Evolutionary conservation across 2,329 filamentous ascomycete species (phyloP).

Genomic region (Claviceps pazoutovae): DNA sequence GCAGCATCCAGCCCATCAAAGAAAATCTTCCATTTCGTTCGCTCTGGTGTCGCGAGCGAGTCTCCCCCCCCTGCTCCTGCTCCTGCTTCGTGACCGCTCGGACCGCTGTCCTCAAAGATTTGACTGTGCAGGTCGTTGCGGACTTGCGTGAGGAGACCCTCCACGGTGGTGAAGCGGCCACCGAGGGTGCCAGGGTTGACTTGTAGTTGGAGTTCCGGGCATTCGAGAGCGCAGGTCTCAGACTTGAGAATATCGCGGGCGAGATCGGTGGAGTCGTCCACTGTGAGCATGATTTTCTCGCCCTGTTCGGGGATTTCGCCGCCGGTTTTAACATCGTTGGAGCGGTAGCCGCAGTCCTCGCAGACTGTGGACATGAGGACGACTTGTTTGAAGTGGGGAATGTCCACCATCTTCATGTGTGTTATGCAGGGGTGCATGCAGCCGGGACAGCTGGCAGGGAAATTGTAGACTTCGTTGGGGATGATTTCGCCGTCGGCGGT

Average conservation of each 20-base stretch:
- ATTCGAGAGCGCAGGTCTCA: conserved; percentile 77
- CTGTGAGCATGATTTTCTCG: conserved; percentile 64
- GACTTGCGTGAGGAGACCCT: conserved; percentile 85
- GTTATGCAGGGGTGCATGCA: conserved; percentile 78
- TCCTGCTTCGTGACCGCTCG: conserved; percentile 15
- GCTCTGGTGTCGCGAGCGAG: conserved; percentile 53
- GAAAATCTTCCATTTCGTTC: conserved; percentile 64
- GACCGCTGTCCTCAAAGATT: conserved; percentile 64
- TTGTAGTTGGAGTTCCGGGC: conserved; percentile 72
- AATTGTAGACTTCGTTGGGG: conserved; percentile 83
- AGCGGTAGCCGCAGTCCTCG: conserved; percentile 82
- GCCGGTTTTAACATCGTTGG: conserved; percentile 95
- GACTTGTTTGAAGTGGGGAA: conserved; percentile 95
- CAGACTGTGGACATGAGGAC: conserved; percentile 91
- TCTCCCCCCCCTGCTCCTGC: conserved; percentile 54
- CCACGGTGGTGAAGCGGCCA: conserved; percentile 91
- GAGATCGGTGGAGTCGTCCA: conserved; percentile 59
- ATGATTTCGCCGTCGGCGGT: conserved; percentile 62
- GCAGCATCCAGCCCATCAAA: conserved; percentile 64
- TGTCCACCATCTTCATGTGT: conserved; percentile 98
- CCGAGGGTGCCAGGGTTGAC: conserved; percentile 91
- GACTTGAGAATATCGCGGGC: conserved; percentile 91
- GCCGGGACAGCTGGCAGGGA: conserved; percentile 82
- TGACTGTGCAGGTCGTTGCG: conserved; percentile 76
- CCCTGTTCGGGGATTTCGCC: conserved; percentile 81